Base-by-base conservation (phyloP, 2,329 filamentous ascomycete species). In the Epichloe festucae region DNA sequence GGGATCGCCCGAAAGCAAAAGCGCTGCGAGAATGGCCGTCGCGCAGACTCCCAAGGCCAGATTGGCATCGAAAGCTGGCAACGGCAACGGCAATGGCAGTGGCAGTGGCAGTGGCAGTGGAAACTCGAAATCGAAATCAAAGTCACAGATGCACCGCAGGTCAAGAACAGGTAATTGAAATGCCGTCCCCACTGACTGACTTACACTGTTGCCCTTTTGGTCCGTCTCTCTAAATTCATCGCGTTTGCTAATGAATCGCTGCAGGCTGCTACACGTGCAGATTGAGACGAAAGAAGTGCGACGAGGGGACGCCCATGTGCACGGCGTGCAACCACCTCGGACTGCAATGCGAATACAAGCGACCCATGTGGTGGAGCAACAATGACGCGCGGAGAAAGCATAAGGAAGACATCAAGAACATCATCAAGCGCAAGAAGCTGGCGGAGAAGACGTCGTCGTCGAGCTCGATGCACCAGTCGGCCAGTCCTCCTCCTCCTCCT, bases 291-390 rank as follows among this genome's bases (percentile, higher is more conserved):
- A 84, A 84, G 70, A 84, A 84, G 74, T 84, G 81, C 70, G 81
- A 84, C 62, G 81, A 84, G 67, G 79, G 78, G 56, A 70, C 73
- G 39, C 78, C 79, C 50, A 70, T 74, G 61, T 84, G 81, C 73
- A 76, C 78, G 15, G 81, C 81, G 55, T 84, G 81, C 76, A 82
- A 79, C 60, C 76, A 82, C 63, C 83, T 98, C 52, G 86, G 87
- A 50, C 77, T 98, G 52, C 77, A 78, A 62, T 98, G 93, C 73
- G 89, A 97, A 74, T 98, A 97, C 74, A 95, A 95, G 77, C 77
- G 90, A 64, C 93, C 93, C 39, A 81, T 87, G 71, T 98, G 93
- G 93, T 98, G 93, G 93, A 87, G 85, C 71, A 96, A 93, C 75
- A 86, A 87, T 63, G 89, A 95, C 57, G 82, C 86, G 63, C 79